Base-by-base conservation (phyloP, 2,329 filamentous ascomycete species). In the Periconia macrospinosa region DNA sequence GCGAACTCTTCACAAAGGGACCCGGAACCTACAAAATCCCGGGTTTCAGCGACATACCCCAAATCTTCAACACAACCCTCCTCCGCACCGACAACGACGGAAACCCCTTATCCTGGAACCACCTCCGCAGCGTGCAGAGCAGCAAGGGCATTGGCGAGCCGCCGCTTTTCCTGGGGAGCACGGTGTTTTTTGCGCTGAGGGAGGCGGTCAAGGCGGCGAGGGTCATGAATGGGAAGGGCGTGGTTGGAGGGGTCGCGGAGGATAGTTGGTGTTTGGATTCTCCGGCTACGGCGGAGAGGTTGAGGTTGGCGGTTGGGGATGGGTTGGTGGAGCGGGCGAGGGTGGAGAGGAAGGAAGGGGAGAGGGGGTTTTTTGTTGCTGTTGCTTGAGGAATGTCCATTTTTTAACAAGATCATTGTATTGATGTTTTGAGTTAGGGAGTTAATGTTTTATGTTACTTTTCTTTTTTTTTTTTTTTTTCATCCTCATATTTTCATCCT, bases 121-220 rank as follows among this genome's bases (percentile, higher is more conserved):
- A 94, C 63, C 78, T 96, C 49, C 81, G 90, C 27, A 93, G 89
- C 0, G 92, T 96, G 57, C 90, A 94, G 78, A 83, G 90, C 27
- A 91, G 86, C 56, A 81, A 91, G 30, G 91, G 91, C 8, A 89
- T 94, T 2, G 91, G 86, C 0, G 86, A 88, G 66, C 86, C 86
- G 20, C 86, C 86, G 0, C 67, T 88, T 30, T 96, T 95, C 71
- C 83, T 96, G 83, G 91, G 91, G 13, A 88, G 86, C 55, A 83
- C 84, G 0, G 90, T 94, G 0, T 94, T 95, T 78, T 96, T 96
- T 69, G 91, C 91, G 1, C 87, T 96, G 57, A 80, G 91, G 41
- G 90, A 95, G 72, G 91, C 91, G 19, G 78, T 95, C 44, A 88
- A 86, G 75, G 84, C 86, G 13, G 90, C 90, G 27, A 80, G 91